These are phyloP conservation scores for Solanum hybrid DNA, from an alignment of 305 asterid species.

Conservation along the genomic window DNA sequence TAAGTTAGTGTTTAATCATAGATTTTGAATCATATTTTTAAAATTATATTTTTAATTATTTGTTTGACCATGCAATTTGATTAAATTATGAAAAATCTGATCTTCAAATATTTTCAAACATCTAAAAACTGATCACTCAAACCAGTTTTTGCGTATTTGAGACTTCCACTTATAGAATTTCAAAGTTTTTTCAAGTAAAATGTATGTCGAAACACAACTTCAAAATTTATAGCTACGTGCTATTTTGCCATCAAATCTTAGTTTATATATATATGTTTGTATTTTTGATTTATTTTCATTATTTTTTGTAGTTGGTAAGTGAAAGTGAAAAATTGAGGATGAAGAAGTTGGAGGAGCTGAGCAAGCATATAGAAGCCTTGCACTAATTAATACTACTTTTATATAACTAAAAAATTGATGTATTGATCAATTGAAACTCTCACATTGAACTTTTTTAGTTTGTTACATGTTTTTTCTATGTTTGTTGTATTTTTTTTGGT, in stretches of 20 bases:
- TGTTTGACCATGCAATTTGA: background rate
- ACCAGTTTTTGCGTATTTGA: background rate
- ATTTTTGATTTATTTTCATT: background rate
- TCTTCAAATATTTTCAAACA: background rate
- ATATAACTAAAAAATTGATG: conserved; percentile 1
- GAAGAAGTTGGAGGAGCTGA: conserved; percentile 71
- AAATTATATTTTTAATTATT: background rate
- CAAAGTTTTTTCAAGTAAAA: no score
- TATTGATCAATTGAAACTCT: background rate
- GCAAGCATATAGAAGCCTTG: conserved; percentile 55
- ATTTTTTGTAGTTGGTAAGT: conserved; percentile 40
- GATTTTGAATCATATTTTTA: background rate
- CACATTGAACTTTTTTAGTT: conserved; percentile 2
- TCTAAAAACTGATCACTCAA: fast-evolving
- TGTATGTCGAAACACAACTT: no score
- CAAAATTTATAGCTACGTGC: no score
- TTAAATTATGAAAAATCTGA: background rate
- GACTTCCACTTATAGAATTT: background rate
- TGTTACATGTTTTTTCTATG: conserved; percentile 1
- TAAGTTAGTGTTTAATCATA: background rate
- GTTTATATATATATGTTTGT: background rate
- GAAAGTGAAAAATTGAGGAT: conserved; percentile 72
- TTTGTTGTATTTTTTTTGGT: background rate
- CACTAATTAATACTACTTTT: background rate
- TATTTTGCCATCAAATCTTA: background rate